Evolutionary conservation across 1,139 yeast species (phyloP).

Genomic region (Taphrina communis): DNA sequence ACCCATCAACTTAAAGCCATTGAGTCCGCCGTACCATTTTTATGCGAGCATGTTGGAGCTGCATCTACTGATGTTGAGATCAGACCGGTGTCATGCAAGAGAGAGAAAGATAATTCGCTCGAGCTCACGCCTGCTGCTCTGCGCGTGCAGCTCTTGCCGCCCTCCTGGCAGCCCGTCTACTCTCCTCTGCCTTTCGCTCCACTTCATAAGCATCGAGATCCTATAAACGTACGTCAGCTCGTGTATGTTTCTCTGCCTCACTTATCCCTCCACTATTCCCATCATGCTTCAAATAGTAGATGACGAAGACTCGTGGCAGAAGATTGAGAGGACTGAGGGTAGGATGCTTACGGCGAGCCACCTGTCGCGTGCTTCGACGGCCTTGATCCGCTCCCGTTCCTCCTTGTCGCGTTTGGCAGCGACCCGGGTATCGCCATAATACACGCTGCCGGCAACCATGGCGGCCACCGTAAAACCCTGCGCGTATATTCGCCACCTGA

Average conservation of each 20-base stretch:
- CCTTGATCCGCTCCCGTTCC: constrained; percentile 28
- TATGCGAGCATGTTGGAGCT: too few relatives aligned
- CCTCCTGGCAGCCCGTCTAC: constrained; percentile 25
- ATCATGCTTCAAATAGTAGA: too few relatives aligned
- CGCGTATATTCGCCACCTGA: constrained; percentile 41
- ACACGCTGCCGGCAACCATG: constrained; percentile 41
- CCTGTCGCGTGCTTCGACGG: constrained; percentile 34
- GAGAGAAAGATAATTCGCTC: background rate
- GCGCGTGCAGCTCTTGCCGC: constrained; percentile 30
- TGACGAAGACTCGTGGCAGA: too few relatives aligned
- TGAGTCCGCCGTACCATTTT: too few relatives aligned
- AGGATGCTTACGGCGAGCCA: constrained; percentile 32
- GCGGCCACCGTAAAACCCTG: constrained; percentile 43
- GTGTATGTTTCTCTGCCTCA: background rate
- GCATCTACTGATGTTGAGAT: too few relatives aligned
- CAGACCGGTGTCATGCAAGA: too few relatives aligned
- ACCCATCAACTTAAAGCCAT: too few relatives aligned
- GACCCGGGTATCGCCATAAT: constrained; percentile 36
- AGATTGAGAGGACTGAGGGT: background rate
- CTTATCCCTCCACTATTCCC: too few relatives aligned
- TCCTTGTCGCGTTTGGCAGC: constrained; percentile 28
- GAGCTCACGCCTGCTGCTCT: constrained; percentile 6
- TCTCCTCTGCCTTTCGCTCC: constrained; percentile 27
- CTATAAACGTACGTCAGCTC: background rate
- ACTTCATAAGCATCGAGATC: constrained; percentile 34